A percentile compares a stretch with the other conserved stretches of the same genome.
Evolutionary conservation across 2,329 filamentous ascomycete genomes (phyloP).

Genomic region (Phyllosticta citriasiana): DNA sequence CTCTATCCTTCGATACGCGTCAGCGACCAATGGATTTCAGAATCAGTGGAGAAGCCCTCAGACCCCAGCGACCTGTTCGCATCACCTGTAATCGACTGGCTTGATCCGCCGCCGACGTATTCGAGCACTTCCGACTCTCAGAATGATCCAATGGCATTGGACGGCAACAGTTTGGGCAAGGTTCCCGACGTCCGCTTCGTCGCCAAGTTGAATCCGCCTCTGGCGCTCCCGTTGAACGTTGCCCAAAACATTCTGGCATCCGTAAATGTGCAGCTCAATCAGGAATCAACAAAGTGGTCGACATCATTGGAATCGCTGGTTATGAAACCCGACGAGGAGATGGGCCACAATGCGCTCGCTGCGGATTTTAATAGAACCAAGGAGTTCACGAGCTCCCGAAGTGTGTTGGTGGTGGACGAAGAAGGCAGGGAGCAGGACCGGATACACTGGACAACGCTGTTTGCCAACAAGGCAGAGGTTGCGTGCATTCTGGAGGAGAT

Average conservation of each 20-base stretch:
- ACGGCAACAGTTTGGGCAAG: slow-evolving; percentile 36
- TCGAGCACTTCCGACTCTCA: slow-evolving; percentile 17
- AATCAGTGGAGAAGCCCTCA: slow-evolving; percentile 43
- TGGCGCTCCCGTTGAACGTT: slow-evolving; percentile 56
- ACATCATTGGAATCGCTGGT: slow-evolving; percentile 44
- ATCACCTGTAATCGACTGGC: slow-evolving; percentile 52
- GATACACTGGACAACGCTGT: slow-evolving; percentile 49
- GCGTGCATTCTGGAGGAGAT: slow-evolving; percentile 57
- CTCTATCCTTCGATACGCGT: slow-evolving; percentile 55
- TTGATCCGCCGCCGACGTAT: slow-evolving; percentile 58
- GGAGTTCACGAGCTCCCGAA: slow-evolving; percentile 42
- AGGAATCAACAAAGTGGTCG: slow-evolving; percentile 38
- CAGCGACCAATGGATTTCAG: slow-evolving; percentile 64
- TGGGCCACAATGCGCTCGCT: slow-evolving; percentile 39
- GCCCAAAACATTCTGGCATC: slow-evolving; percentile 53
- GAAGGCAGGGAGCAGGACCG: slow-evolving; percentile 18
- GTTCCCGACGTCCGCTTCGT: slow-evolving; percentile 65
- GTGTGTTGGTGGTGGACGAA: slow-evolving; percentile 31
- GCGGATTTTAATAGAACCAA: slow-evolving; percentile 30
- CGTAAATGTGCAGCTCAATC: slow-evolving; percentile 47
- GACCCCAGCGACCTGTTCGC: slow-evolving; percentile 34
- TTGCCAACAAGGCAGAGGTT: slow-evolving; percentile 63
- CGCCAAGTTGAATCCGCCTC: slow-evolving; percentile 62
- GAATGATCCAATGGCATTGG: slow-evolving; percentile 45
- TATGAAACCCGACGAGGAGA: slow-evolving; percentile 42